Base-by-base conservation (phyloP, 1,139 yeast genomes). In the Candida sp. region DNA sequence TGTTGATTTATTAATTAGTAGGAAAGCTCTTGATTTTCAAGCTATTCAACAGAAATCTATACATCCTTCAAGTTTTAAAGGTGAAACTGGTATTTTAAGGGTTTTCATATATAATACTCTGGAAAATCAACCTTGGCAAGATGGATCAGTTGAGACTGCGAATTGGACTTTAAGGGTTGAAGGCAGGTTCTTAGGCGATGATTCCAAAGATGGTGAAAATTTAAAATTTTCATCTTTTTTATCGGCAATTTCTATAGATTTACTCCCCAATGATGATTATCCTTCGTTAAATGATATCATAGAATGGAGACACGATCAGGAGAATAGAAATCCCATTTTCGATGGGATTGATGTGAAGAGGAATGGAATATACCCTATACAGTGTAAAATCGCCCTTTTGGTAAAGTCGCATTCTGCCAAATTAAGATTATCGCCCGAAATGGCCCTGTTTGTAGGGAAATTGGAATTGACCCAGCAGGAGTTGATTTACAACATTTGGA, bases 41-140 rank as follows among this genome's bases (percentile, higher is more conserved):
- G 96, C 93, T 44, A 75, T 82, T 41, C 75, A 73, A 45, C 74
- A 73, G 39, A 75, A 75, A 49, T 66, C 78, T 3, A 58, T 73
- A 39, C 74, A 73, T 42, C 77, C 78, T 3, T 61, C 66, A 42
- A 63, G 63, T 44, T 67, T 68, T 48, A 69, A 76, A 51, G 68
- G 74, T 55, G 71, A 77, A 58, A 70, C 79, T 48, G 79, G 84
- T 27, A 64, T 73, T 4, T 73, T 93, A 57, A 79, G 99, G 46
- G 79, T 93, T 22, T 93, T 85, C 59, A 72, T 95, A 29, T 89
- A 93, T 55, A 90, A 88, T 60, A 84, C 89, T 2, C 74, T 86
- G 36, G 87, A 83, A 49, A 87, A 88, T 60, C 98, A 93, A 66
- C 89, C 95, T 38, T 93, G 99, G 99, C 98, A 91, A 60, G 29